phyloP scores from a whole-genome alignment of 768 basidiomycete species.

The Nidularia pulvinata region DNA sequence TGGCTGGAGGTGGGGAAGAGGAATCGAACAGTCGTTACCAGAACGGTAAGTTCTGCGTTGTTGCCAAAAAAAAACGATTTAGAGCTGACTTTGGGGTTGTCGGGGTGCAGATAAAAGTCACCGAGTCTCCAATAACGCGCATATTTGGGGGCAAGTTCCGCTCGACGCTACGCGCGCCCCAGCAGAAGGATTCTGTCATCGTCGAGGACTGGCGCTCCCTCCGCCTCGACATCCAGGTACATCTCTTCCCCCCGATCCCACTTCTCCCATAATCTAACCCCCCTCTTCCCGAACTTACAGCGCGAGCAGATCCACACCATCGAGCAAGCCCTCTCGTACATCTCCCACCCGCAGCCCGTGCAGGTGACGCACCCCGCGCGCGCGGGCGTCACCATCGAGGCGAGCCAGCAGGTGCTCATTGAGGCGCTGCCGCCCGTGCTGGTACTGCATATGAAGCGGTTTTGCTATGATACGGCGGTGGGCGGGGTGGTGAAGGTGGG shows the following conservation, averaged over 20 bases:
- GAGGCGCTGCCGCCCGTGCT: conserved; percentile 84
- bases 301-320: conserved; percentile 76
- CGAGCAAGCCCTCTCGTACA: conserved; percentile 77
- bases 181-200: conserved; percentile 83
- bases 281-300: conserved; percentile 25
- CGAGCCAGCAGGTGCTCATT: conserved; percentile 60
- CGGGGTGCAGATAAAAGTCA: conserved; percentile 59
- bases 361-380: conserved; percentile 64
- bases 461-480: conserved; percentile 77
- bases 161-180: conserved; percentile 77
- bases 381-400: conserved; percentile 66
- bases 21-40: conserved; percentile 77
- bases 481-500: conserved; percentile 84
- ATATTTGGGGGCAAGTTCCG: conserved; percentile 96
- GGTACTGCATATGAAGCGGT: conserved; percentile 89
- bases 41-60: conserved; percentile 55
- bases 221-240: conserved; percentile 86
- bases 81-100: too few relatives aligned
- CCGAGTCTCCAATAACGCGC: conserved; percentile 85
- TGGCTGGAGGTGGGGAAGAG: conserved; percentile 95
- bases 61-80: background rate
- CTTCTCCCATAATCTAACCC: background rate
- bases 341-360: conserved; percentile 80
- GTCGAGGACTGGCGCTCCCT: conserved; percentile 93
- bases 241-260: conserved; percentile 7